Conservation (phyloP, 331 rosid species). For the Quercus lobata region DNA sequence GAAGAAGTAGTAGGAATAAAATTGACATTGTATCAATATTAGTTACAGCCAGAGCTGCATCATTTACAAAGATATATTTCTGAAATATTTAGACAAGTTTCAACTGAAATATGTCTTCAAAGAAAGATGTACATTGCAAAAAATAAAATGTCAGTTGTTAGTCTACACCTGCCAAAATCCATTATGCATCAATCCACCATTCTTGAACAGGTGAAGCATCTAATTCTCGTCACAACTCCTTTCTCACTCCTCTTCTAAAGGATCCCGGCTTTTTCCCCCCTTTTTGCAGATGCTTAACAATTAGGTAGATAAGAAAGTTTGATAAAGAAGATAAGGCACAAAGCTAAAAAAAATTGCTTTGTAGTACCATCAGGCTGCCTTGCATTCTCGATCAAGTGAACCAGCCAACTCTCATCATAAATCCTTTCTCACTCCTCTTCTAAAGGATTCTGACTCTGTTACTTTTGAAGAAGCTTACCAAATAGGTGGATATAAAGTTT, state of each 20-base stretch:
- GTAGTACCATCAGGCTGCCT: slow-evolving; percentile 15
- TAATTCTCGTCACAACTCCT: not conserved
- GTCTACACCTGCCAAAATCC: slow-evolving; percentile 22
- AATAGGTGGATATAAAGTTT: not conserved
- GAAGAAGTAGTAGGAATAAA: not conserved
- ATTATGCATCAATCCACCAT: slow-evolving; percentile 17
- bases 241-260: not conserved
- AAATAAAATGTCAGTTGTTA: not conserved
- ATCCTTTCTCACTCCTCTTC: not conserved
- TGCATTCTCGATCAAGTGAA: not conserved
- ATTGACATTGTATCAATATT: not conserved
- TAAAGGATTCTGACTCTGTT: not conserved
- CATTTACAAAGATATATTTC: slow-evolving; percentile 17
- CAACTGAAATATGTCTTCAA: not conserved
- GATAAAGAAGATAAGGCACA: not conserved
- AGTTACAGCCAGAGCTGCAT: not conserved
- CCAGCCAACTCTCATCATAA: not conserved
- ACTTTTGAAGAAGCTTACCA: not conserved
- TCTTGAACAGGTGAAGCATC: not conserved
- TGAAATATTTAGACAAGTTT: not conserved
- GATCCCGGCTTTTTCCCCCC: not conserved
- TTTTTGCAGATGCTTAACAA: not conserved
- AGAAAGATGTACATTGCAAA: not conserved
- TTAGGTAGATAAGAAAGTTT: not conserved
- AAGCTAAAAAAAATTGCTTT: not conserved